These are phyloP conservation scores for Neurospora sublineolata DNA, from an alignment of 495 filamentous ascomycete species.

Conservation along the genomic window DNA sequence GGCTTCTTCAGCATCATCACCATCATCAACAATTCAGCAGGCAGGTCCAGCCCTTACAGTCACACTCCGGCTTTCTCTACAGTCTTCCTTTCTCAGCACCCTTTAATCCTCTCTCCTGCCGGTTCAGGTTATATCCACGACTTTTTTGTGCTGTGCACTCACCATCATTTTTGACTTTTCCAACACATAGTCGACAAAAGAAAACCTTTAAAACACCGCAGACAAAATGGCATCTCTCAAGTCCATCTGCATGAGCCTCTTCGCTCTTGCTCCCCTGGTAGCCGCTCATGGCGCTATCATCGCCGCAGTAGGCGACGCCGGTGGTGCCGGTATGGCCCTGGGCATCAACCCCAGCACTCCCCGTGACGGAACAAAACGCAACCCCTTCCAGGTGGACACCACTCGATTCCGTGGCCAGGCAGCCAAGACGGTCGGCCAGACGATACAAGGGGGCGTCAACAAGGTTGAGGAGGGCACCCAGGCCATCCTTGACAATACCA, in stretches of 20 bases:
- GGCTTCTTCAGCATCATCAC: not conserved
- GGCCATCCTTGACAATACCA: constrained; percentile 35
- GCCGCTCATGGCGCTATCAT: constrained; percentile 41
- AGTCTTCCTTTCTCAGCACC: not conserved
- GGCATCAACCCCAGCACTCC: constrained; percentile 39
- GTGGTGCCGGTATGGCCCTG: constrained; percentile 36
- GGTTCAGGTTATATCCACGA: constrained; percentile 4
- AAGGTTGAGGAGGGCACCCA: constrained; percentile 35
- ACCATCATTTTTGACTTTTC: not conserved
- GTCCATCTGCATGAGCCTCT: constrained; percentile 13
- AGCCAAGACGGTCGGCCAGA: constrained; percentile 35
- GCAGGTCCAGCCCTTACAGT: not conserved
- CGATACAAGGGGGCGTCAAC: constrained; percentile 32
- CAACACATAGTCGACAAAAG: not conserved
- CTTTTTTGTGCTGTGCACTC: not conserved
- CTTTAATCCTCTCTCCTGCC: constrained; percentile 13
- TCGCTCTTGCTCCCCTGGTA: constrained; percentile 25
- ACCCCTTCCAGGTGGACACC: constrained; percentile 42
- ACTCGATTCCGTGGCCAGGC: constrained; percentile 37
- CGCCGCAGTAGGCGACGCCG: constrained; percentile 34
- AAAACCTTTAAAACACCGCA: not conserved
- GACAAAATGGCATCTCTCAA: constrained; percentile 23
- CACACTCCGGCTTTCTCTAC: not conserved
- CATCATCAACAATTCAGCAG: not conserved
- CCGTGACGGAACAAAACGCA: constrained; percentile 39